Base-by-base conservation (phyloP, 768 basidiomycete species). In the Boletus rubescentipes region DNA sequence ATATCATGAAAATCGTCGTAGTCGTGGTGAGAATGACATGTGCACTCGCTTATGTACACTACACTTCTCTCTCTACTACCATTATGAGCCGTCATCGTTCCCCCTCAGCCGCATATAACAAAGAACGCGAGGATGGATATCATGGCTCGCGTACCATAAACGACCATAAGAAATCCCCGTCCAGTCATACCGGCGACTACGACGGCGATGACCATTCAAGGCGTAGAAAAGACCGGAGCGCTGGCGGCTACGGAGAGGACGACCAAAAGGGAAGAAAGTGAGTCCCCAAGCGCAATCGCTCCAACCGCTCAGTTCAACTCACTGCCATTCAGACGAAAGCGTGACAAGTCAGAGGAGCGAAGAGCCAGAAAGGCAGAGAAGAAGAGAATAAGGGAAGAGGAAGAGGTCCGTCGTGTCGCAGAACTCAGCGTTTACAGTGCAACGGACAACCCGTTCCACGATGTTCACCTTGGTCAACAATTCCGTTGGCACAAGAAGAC, bases 401-500 rank as follows among this genome's bases (percentile, higher is more conserved):
- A 96, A 62, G 93, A 97, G 65, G 88, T 91, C 21, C 86, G 95
- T 26, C 87, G 89, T 62, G 87, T 97, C 15, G 93, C 93, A 10
- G 96, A 98, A 72, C 81, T 98, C 39, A 95, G 93, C 60, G 89
- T 97, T 60, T 98, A 98, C 77, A 94, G 93, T 61, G 91, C 94
- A 43, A 86, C 87, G 12, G 95, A 98, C 78, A 99, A 98, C 66
- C 97, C 97, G 0, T 99, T 98, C 77, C 93, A 97, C 73, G 97
- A 98, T 63, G 87, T 92, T 57, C 98, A 98, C 70, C 86, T 98
- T 31, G 89, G 87, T 20, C 92, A 98, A 67, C 93, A 95, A 69
- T 99, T 99, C 72, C 86, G 90, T 53, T 99, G 97, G 97, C 91
- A 94, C 75, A 99, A 99, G 79, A 99, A 99, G 77, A 83, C 85